Conservation (phyloP, 148 eudicot species). For the Hydrangea macrophylla region DNA sequence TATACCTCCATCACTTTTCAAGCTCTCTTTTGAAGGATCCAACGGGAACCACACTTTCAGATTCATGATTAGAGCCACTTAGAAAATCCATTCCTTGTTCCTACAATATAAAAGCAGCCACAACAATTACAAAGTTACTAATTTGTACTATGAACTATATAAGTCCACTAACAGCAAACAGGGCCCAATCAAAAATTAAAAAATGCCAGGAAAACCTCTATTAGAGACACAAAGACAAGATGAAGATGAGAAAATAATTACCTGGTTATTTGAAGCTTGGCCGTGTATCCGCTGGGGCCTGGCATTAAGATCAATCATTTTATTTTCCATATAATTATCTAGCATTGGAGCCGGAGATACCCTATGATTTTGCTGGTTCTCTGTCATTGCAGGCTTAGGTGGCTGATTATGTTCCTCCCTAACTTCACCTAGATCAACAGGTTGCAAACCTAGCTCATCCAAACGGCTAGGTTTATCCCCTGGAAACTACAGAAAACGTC, state of each 20-base stretch:
- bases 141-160: not conserved
- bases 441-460: constrained; percentile 44
- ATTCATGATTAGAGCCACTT: constrained; percentile 44
- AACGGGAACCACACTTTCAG: constrained; percentile 52
- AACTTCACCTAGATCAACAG: constrained; percentile 37
- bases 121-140: not conserved
- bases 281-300: constrained; percentile 60
- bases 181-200: too few species aligned
- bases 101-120: constrained; percentile 23
- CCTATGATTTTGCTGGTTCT: constrained; percentile 43
- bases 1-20: constrained; percentile 56
- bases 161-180: not conserved
- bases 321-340: constrained; percentile 44
- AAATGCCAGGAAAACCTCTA: too few species aligned
- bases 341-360: constrained; percentile 32
- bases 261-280: constrained; percentile 62
- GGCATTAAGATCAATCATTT: constrained; percentile 76
- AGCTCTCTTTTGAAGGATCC: constrained; percentile 49
- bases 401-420: constrained; percentile 47
- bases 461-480: constrained; percentile 49
- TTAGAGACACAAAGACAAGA: not conserved
- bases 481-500: constrained; percentile 71
- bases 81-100: constrained; percentile 50
- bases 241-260: constrained; percentile 15
- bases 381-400: constrained; percentile 30